Evolutionary conservation across 2,329 filamentous ascomycete genomes (phyloP).

Genomic region (Orbilia blumenaviensis): DNA sequence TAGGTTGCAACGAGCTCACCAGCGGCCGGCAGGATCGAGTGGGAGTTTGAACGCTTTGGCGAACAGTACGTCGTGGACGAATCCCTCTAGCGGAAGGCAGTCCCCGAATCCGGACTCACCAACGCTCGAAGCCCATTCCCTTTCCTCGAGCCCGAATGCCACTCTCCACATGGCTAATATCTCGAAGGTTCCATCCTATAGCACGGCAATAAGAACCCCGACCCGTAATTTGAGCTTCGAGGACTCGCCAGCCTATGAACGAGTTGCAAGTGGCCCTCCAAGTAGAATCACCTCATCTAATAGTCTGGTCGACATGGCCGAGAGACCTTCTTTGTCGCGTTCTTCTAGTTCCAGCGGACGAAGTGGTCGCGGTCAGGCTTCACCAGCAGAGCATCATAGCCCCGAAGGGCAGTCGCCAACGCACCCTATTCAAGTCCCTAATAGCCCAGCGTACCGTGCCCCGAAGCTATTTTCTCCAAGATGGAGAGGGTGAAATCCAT

Average conservation of each 20-base stretch:
- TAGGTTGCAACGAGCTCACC: conserved; percentile 66
- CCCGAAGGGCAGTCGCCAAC: background rate
- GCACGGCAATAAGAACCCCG: conserved; percentile 75
- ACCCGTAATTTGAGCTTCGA: conserved; percentile 67
- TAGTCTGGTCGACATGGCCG: conserved; percentile 16
- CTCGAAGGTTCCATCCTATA: conserved; percentile 79
- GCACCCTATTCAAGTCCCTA: background rate
- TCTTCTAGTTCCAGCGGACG: conserved; percentile 51
- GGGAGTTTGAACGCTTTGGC: conserved; percentile 66
- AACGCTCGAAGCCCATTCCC: conserved; percentile 5
- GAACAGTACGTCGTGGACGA: conserved; percentile 66
- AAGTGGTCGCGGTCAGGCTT: conserved; percentile 12
- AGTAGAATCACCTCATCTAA: conserved; percentile 27
- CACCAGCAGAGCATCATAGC: background rate
- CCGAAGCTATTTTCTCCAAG: conserved; percentile 37
- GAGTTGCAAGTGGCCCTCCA: conserved; percentile 29
- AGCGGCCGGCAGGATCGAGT: conserved; percentile 60
- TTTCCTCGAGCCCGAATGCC: conserved; percentile 31
- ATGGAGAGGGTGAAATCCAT: conserved; percentile 21
- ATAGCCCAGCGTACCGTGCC: background rate
- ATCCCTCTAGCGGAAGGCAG: conserved; percentile 57
- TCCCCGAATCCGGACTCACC: conserved; percentile 36
- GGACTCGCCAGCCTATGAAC: conserved; percentile 60
- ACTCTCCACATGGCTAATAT: conserved; percentile 70
- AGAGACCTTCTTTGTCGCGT: conserved; percentile 29